A percentile compares a stretch with the other conserved stretches of the same genome.
These are phyloP conservation scores for Apiospora phragmitis DNA, from an alignment of 2,329 filamentous ascomycete genomes.

Conservation along the genomic window DNA sequence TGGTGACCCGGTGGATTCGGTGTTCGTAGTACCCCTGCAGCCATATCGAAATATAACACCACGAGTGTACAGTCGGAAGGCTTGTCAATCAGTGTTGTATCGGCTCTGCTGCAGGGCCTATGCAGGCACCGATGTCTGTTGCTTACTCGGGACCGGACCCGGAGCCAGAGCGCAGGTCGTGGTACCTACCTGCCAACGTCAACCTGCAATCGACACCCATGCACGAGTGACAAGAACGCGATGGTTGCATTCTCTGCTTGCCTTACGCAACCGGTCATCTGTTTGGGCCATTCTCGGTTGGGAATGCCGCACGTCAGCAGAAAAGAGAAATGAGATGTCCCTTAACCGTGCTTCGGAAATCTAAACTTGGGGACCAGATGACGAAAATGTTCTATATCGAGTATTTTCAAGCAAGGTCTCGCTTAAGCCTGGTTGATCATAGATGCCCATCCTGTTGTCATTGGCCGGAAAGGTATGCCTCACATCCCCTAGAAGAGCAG, in stretches of 20 bases:
- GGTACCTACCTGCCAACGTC: not conserved
- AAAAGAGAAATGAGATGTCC: not conserved
- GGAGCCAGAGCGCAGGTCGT: not conserved
- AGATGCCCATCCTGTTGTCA: not conserved
- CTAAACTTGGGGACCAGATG: not conserved
- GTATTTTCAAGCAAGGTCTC: not conserved
- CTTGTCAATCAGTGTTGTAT: not conserved
- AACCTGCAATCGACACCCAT: not conserved
- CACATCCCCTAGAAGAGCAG: not conserved
- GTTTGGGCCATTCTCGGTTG: not conserved
- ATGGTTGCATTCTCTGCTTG: not conserved
- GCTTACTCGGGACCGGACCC: conserved; percentile 5
- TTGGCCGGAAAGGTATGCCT: not conserved
- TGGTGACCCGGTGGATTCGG: not conserved
- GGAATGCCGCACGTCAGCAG: conserved; percentile 1
- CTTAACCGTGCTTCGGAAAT: not conserved
- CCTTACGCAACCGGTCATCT: not conserved
- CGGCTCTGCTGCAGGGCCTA: not conserved
- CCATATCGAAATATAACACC: not conserved
- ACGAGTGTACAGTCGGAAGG: not conserved
- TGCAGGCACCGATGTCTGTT: not conserved
- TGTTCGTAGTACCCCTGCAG: not conserved
- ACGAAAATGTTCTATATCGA: not conserved
- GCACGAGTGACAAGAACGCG: not conserved
- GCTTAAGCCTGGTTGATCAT: not conserved